Conservation (phyloP, 495 filamentous ascomycete genomes). For the Podospora anserina region DNA sequence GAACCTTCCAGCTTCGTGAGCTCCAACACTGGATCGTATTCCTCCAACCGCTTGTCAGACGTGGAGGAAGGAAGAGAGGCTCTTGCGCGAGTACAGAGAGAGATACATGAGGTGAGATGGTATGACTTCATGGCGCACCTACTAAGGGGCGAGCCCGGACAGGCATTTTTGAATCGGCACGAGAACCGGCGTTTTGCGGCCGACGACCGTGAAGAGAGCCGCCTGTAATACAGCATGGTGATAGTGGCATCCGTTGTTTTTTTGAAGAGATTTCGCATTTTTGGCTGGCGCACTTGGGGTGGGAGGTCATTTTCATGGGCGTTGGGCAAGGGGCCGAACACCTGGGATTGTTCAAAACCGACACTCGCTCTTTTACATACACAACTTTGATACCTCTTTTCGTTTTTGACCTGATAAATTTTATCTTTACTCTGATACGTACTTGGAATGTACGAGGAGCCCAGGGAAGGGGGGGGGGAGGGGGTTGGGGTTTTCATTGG, state of each 20-base stretch:
- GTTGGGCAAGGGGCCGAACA: neutral
- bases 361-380: neutral
- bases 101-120: neutral
- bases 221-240: neutral
- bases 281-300: neutral
- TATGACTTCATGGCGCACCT: neutral
- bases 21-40: neutral
- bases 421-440: neutral
- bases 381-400: conserved; percentile 22
- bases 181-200: neutral
- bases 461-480: neutral
- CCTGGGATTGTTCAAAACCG: neutral
- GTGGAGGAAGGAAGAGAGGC: neutral
- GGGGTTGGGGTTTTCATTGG: neutral
- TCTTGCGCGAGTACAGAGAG: neutral
- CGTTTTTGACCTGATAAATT: neutral
- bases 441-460: neutral
- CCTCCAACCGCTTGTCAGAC: neutral
- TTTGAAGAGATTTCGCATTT: neutral
- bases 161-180: neutral
- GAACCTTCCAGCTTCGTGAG: neutral
- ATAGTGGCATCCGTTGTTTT: neutral
- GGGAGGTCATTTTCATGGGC: neutral
- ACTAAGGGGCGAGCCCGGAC: neutral
- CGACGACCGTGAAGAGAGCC: neutral